These are phyloP conservation scores for Globisporangium rhizosaccharum DNA, from an alignment of 352 stramenopile genomes.

Conservation along the genomic window DNA sequence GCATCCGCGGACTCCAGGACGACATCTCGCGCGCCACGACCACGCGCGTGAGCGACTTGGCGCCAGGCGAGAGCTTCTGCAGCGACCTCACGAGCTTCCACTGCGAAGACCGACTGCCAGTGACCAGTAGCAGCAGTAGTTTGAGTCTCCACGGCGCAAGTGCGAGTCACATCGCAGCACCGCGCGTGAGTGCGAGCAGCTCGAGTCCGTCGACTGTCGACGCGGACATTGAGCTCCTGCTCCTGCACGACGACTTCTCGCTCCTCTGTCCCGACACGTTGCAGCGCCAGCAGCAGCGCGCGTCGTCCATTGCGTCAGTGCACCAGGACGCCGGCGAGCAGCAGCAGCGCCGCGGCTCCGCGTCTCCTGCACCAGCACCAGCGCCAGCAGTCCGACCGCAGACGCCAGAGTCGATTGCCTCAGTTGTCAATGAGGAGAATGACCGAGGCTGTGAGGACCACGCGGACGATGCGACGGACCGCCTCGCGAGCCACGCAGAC, in stretches of 20 bases:
- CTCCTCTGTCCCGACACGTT: constrained; percentile 45
- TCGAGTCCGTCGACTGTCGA: constrained; percentile 25
- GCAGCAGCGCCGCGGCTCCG: constrained; percentile 7
- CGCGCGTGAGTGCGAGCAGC: constrained; percentile 4
- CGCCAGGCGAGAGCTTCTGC: constrained; percentile 5
- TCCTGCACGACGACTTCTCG: constrained; percentile 48
- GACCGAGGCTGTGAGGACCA: background rate
- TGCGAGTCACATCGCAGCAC: background rate
- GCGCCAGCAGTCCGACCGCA: too few relatives aligned
- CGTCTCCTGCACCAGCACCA: too few relatives aligned
- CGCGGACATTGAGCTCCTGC: constrained; percentile 42
- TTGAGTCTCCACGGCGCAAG: background rate
- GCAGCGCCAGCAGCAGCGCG: constrained; percentile 13
- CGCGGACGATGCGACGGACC: background rate
- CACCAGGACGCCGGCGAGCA: constrained; percentile 45
- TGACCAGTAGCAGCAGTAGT: background rate
- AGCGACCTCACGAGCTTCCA: constrained; percentile 8
- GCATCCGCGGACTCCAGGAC: constrained; percentile 51
- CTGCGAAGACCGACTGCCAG: constrained; percentile 1
- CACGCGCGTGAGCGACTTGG: constrained; percentile 10
- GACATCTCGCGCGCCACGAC: constrained; percentile 32
- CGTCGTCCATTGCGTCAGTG: constrained; percentile 8
- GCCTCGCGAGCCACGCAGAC: constrained; percentile 24
- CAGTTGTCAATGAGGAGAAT: constrained; percentile 1
- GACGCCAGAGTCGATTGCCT: background rate